Base-by-base conservation (phyloP, 2,329 filamentous ascomycete species). In the Clonostachys sp. region DNA sequence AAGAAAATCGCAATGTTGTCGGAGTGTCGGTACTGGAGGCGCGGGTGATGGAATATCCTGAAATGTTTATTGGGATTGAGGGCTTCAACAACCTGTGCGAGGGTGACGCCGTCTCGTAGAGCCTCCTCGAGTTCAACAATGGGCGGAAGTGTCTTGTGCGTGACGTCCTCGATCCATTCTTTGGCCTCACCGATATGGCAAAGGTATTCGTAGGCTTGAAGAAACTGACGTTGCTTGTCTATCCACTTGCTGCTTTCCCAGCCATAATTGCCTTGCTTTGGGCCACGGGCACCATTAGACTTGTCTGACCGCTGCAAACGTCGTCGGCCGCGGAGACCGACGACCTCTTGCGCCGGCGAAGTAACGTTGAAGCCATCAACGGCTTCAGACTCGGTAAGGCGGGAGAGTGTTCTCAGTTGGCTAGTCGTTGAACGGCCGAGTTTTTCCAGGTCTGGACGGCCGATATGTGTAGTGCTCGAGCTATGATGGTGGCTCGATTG, bases 161-260 rank as follows among this genome's bases (percentile, higher is more conserved):
- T 89, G 50, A 96, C 83, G 62, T 95, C 76, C 61, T 99, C 94
- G 55, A 99, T 96, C 94, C 94, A 99, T 67, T 97, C 92, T 64
- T 97, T 97, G 18, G 94, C 94, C 72, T 99, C 94, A 64, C 94
- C 94, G 55, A 99, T 97, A 62, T 99, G 94, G 63, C 94, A 99
- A 36, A 99, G 85, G 63, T 99, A 99, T 65, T 99, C 94, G 62
- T 99, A 99, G 7, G 94, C 94, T 66, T 95, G 89, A 46, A 99
- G 71, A 60, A 96, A 97, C 64, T 97, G 92, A 24, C 94, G 83
- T 63, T 99, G 92, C 63, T 95, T 94, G 65, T 99, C 94, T 92
- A 99, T 99, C 94, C 94, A 99, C 63, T 92, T 95, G 44, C 88
- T 82, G 17, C 85, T 84, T 53, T 89, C 83, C 86, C 91, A 94